phyloP scores from a whole-genome alignment of 2,329 filamentous ascomycete species.

The Aspergillus sergii region DNA sequence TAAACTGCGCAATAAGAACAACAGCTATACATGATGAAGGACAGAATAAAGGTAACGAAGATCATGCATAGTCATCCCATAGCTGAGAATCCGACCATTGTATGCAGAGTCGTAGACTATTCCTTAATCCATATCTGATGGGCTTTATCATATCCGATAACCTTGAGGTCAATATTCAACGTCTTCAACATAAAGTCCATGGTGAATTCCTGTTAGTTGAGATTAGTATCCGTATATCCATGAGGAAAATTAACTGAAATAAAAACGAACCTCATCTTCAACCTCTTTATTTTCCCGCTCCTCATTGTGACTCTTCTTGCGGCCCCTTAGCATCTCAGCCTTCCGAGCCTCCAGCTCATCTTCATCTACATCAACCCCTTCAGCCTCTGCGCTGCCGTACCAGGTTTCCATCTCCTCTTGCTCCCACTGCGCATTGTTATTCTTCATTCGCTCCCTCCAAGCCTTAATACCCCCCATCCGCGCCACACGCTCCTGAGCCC shows the following conservation, averaged over 20 bases:
- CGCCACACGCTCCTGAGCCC: slow-evolving; percentile 62
- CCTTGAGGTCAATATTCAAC: slow-evolving; percentile 62
- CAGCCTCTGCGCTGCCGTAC: slow-evolving; percentile 37
- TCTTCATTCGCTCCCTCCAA: slow-evolving; percentile 55
- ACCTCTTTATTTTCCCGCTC: slow-evolving; percentile 40
- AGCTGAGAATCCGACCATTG: background rate
- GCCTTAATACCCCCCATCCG: slow-evolving; percentile 65
- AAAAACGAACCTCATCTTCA: slow-evolving; percentile 36
- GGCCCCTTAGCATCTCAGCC: slow-evolving; percentile 42
- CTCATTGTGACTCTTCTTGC: slow-evolving; percentile 31
- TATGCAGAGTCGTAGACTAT: slow-evolving; percentile 9
- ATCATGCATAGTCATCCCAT: background rate
- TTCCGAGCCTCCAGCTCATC: slow-evolving; percentile 35
- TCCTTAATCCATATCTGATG: slow-evolving; percentile 58
- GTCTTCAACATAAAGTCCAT: slow-evolving; percentile 71
- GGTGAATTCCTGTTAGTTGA: slow-evolving; percentile 59
- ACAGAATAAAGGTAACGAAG: background rate
- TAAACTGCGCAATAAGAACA: too few relatives aligned
- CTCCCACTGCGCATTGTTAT: slow-evolving; percentile 46
- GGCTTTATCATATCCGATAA: slow-evolving; percentile 65
- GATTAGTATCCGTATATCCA: background rate
- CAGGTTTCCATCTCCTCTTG: slow-evolving; percentile 40
- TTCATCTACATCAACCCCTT: slow-evolving; percentile 38
- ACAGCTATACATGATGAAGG: background rate
- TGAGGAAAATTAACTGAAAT: slow-evolving; percentile 14